A percentile compares a stretch with the other conserved stretches of the same genome.
Conservation (phyloP, 1,139 yeast genomes). For the Geotrichum histeridarum region DNA sequence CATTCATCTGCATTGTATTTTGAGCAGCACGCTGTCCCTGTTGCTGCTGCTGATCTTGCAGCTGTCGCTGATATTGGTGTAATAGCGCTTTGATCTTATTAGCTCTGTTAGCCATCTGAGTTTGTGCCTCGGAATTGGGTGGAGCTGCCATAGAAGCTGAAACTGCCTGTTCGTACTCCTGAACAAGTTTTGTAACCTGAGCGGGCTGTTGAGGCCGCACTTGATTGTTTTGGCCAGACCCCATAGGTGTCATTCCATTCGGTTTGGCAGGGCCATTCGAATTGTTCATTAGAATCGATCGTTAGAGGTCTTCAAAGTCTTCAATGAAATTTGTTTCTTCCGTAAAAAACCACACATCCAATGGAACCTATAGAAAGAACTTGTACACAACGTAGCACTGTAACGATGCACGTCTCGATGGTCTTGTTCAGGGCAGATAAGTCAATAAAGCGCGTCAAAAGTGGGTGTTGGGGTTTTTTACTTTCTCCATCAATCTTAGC, state of each 20-base stretch:
- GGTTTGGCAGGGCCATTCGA: neutral
- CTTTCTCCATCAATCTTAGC: too few species aligned
- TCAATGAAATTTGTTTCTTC: neutral
- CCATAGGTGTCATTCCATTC: constrained; percentile 5
- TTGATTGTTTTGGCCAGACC: neutral
- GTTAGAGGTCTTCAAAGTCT: neutral
- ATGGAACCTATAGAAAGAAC: too few species aligned
- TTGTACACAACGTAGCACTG: too few species aligned
- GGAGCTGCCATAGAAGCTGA: constrained; percentile 16
- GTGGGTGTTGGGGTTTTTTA: too few species aligned
- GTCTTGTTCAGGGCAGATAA: too few species aligned
- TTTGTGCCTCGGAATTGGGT: constrained; percentile 17
- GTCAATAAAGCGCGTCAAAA: too few species aligned
- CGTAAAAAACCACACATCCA: neutral
- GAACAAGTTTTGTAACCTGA: constrained; percentile 6
- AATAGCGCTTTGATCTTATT: constrained; percentile 13
- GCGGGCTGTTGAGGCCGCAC: constrained; percentile 9
- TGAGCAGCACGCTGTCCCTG: constrained; percentile 3
- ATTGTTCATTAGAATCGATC: neutral
- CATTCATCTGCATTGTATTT: neutral
- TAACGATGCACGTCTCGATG: too few species aligned
- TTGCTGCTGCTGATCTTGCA: constrained; percentile 4
- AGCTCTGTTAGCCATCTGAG: constrained; percentile 10
- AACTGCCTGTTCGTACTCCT: constrained; percentile 15
- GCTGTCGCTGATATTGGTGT: constrained; percentile 6